Evolutionary conservation across 2,329 filamentous ascomycete genomes (phyloP), one percentile per base, ranked within the genome.

Genomic region (Fusarium sp.): DNA sequence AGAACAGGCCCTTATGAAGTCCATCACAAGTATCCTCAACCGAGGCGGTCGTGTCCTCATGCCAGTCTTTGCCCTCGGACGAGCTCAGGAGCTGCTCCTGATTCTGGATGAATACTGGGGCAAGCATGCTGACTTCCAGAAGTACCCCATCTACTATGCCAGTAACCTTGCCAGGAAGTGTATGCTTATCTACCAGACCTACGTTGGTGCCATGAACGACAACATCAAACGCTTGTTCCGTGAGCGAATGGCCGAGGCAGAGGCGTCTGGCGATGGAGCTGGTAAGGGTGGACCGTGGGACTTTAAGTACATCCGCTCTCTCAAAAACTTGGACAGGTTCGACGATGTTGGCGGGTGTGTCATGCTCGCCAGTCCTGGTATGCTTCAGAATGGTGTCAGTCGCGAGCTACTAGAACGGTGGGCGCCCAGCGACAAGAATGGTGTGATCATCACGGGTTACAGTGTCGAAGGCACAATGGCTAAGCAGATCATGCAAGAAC

Each of bases 391-490:
- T 64, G 96, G 96, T 56, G 95, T 97, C 24, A 97, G 95, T 78
- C 89, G 96, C 80, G 94, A 98, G 80, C 86, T 99, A 15, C 88
- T 99, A 9, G 96, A 99, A 84, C 86, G 95, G 77, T 99, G 96
- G 96, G 95, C 95, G 3, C 96, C 96, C 1, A 97, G 94, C 82
- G 93, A 96, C 71, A 95, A 96, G 81, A 99, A 99, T 79, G 96
- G 95, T n/a, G 94, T 99, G 47, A 93, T 99, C 76, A 97, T 99
- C 82, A 99, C 96, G 0, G 96, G 96, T 80, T 99, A 99, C 84
- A 98, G 95, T 69, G 95, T 99, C 13, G 96, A 99, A 82, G 96
- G 96, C 11, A 99, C 96, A 2, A 98, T 99, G 95, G 96, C 95
- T 7, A 95, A 97, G 82, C 91, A 96, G 77, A 93, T 99, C 71